These are phyloP conservation scores for Vigna nakashimae DNA, from an alignment of 306 rosid genomes.

Conservation along the genomic window DNA sequence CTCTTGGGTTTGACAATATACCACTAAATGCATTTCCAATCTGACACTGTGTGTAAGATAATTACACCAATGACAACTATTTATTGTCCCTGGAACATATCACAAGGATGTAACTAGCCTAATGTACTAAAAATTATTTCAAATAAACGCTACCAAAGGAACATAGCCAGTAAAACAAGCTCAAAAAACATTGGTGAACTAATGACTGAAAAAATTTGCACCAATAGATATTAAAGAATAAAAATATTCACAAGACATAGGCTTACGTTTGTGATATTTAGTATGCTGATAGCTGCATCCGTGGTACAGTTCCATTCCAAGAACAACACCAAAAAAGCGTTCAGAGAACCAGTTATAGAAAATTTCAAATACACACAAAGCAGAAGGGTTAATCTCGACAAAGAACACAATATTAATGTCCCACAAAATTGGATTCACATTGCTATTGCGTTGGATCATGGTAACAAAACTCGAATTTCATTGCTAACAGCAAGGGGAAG, in stretches of 20 bases:
- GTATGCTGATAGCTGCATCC: constrained; percentile 98
- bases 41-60: neutral
- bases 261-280: constrained; percentile 99
- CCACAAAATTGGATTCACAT: constrained; percentile 1
- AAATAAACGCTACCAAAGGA: neutral
- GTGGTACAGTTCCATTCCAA: constrained; percentile 58
- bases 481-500: constrained; percentile 13
- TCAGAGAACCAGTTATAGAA: constrained; percentile 43
- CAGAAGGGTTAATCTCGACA: constrained; percentile 12
- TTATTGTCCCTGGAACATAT: constrained; percentile 7
- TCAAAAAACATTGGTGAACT: constrained; percentile 16
- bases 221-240: constrained; percentile 15
- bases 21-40: constrained; percentile 21
- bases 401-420: neutral
- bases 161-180: constrained; percentile 41
- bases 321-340: constrained; percentile 42
- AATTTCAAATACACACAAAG: constrained; percentile 24
- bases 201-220: constrained; percentile 18
- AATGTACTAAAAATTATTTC: constrained; percentile 7
- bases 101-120: constrained; percentile 18
- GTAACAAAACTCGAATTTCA: constrained; percentile 16
- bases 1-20: neutral
- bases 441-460: constrained; percentile 21
- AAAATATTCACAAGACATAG: constrained; percentile 43
- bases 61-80: neutral